Base-by-base conservation (phyloP, 768 basidiomycete genomes). In the Leucosporidium yakuticum region DNA sequence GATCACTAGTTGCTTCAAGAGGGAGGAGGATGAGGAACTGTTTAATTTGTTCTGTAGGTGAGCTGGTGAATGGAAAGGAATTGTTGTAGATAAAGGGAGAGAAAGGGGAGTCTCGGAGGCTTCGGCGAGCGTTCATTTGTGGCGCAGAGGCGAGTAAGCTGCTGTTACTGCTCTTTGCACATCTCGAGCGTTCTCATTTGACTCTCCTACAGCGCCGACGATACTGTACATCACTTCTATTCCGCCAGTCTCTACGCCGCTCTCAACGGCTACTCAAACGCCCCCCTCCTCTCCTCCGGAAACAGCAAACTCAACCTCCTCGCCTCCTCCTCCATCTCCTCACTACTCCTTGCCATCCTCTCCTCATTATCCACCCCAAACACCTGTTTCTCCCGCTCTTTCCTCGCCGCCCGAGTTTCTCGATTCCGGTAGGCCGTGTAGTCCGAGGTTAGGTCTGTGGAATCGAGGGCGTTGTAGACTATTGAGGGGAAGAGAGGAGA, bases 311-410 rank as follows among this genome's bases (percentile, higher is more conserved):
- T 81, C 44, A 93, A 77, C 88, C 88, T 88, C 25, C 67, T 75
- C 1, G 90, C 90, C 78, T 94, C 91, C 64, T 81, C 80, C 77
- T 86, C 84, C 91, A 93, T 93, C 66, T 93, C 91, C 64, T 85
- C 82, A 69, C 83, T 71, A 11, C 83, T 81, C 62, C 91, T 82
- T 34, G 87, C 83, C n/a, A 74, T 73, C 64, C 90, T 80, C 66
- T 84, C 81, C 32, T 88, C 88, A 64, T 89, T 87, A n/a, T 71
- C 73, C 39, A 73, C 32, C 36, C 36, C 60, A n/a, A 51, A 23
- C 48, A 27, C 64, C 58, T 64, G 65, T 54, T 73, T 39, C 64
- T 84, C 85, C 73, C 89, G 87, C 25, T 89, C 85, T 62, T 79
- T 83, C 34, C 59, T 8, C 25, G 19, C 44, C 8, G 47, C 21